Base-by-base conservation (phyloP, 352 stramenopile species). In the Globisporangium carolinianum region DNA sequence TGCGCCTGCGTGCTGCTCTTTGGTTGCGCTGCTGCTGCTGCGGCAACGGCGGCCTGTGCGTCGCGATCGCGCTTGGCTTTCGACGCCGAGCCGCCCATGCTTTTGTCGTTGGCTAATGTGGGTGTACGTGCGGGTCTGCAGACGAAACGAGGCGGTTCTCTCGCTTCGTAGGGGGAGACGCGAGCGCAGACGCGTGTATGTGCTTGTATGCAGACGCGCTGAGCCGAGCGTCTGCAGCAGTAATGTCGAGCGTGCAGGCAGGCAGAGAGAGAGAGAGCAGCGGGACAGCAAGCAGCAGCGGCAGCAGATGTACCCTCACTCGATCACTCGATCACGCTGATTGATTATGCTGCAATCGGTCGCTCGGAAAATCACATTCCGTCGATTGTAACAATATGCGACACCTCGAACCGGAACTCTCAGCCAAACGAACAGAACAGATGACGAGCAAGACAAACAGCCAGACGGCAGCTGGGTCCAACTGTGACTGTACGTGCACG, bases 51-150 rank as follows among this genome's bases (percentile, higher is more conserved):
- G 35, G 17, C 12, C 46, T 57, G 43, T 8, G 60, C 48, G 42
- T 60, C 17, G 58, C 61, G 45, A 52, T 61, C 47, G 58, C 53
- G 56, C 67, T 78, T 87, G 61, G 56, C 76, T 71, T 88, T 87
- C 18, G 77, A 87, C 17, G 60, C 79, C 17, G 60, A 83, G 59
- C 48, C 55, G 61, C 41, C 55, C 60, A 66, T 51, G 2, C 24
- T 43, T 8, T 24, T 52, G 18, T 51, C 38, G 11, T n/a, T 60
- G 46, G 14, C 24, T 37, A 45, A 56, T 47, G 46, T 43, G 39
- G 39, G 4, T 43, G 39, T 43, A 43, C 39, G 39, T 43, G 39
- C 11, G 39, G 39, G 24, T 32, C 24, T 32, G 24, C 24, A 32
- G 24, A 32, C 24, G 24, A 32, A 32, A 32, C 24, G 24, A 32